Evolutionary conservation across 345 rosid species (phyloP).

Genomic region (Arabidopsis arenosa): DNA sequence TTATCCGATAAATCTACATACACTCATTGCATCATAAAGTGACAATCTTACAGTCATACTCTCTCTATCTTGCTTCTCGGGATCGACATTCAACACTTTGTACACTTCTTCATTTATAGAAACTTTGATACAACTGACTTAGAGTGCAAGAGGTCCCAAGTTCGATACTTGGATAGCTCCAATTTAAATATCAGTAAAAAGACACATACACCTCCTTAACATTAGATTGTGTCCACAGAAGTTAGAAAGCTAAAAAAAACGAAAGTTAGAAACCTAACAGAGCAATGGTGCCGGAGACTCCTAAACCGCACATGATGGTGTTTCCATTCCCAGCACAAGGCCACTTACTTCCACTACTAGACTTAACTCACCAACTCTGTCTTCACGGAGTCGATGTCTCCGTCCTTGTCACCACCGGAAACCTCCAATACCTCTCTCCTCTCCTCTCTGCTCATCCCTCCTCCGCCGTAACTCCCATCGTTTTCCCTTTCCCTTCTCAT

Average conservation of each 20-base stretch:
- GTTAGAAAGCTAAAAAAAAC: too few species aligned
- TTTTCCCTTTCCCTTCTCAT: slow-evolving; percentile 30
- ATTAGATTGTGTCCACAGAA: too few species aligned
- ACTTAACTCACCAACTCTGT: slow-evolving; percentile 55
- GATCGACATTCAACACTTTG: too few species aligned
- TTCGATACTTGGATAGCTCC: too few species aligned
- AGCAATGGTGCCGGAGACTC: background rate
- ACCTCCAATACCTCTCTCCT: slow-evolving; percentile 56
- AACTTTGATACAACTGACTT: too few species aligned
- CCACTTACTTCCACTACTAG: slow-evolving; percentile 49
- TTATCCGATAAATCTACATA: slow-evolving; percentile 7
- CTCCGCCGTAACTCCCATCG: slow-evolving; percentile 31
- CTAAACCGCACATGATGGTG: slow-evolving; percentile 53
- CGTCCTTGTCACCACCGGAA: slow-evolving; percentile 58
- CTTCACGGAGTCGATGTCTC: slow-evolving; percentile 51
- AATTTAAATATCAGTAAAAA: too few species aligned
- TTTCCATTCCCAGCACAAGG: slow-evolving; percentile 84
- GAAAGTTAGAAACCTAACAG: background rate
- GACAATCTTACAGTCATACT: slow-evolving; percentile 21
- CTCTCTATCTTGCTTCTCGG: background rate
- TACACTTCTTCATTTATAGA: too few species aligned
- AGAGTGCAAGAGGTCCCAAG: background rate
- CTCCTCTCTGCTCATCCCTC: slow-evolving; percentile 43
- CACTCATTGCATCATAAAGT: slow-evolving; percentile 33
- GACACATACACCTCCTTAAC: too few species aligned